phyloP scores from a whole-genome alignment of 495 filamentous ascomycete genomes.

The Neurospora tetraspora region DNA sequence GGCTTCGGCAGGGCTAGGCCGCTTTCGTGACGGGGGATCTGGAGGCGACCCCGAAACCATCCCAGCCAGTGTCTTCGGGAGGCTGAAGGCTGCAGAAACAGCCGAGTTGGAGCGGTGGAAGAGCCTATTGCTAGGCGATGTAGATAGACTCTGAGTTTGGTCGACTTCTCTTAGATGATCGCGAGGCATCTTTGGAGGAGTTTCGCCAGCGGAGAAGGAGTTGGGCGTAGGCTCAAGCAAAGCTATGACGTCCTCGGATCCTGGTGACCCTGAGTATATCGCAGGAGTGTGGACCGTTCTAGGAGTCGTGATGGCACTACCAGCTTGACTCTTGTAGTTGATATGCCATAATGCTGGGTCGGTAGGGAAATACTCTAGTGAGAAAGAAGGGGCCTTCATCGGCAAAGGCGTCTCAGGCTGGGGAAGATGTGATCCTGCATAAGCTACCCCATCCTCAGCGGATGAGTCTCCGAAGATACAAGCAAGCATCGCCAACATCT shows the following conservation, averaged over 20 bases:
- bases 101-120: conserved; percentile 46
- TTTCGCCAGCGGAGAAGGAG: conserved; percentile 53
- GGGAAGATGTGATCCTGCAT: conserved; percentile 34
- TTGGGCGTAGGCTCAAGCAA: conserved; percentile 38
- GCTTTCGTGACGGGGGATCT: conserved; percentile 47
- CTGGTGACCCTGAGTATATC: conserved; percentile 49
- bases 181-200: conserved; percentile 45
- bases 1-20: conserved; percentile 56
- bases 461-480: conserved; percentile 70
- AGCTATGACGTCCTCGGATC: conserved; percentile 46
- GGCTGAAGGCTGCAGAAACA: conserved; percentile 53
- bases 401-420: conserved; percentile 48
- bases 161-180: conserved; percentile 25
- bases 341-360: conserved; percentile 47
- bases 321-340: conserved; percentile 35
- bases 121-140: conserved; percentile 55
- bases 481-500: conserved; percentile 93
- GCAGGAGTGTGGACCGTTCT: conserved; percentile 47
- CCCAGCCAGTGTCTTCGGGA: conserved; percentile 63
- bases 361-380: conserved; percentile 58
- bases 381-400: conserved; percentile 56
- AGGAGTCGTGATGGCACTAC: conserved; percentile 46
- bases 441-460: conserved; percentile 37
- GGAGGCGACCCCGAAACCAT: conserved; percentile 65
- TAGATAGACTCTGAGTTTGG: conserved; percentile 53